Percentiles rank a stretch among this genome's conserved stretches.
Conservation (phyloP, 345 rosid genomes). For the Dipteronia dyeriana region DNA sequence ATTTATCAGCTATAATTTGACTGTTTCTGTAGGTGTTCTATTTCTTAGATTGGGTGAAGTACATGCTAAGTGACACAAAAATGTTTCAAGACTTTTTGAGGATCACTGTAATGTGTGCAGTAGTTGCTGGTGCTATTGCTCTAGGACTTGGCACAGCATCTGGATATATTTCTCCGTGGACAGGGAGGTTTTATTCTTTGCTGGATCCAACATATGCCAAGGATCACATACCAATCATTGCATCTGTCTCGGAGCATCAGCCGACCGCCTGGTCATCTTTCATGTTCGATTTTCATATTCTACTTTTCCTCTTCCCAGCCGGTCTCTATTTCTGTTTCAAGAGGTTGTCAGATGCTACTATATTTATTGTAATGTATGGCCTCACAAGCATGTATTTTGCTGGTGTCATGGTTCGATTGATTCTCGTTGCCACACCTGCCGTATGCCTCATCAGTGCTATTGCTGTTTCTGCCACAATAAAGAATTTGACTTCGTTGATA, state of each 20-base stretch:
- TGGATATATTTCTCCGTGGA: constrained; percentile 99
- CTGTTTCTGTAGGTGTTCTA: constrained; percentile 72
- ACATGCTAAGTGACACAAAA: constrained; percentile 76
- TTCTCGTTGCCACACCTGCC: constrained; percentile 97
- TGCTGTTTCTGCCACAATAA: constrained; percentile 93
- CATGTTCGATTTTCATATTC: constrained; percentile 96
- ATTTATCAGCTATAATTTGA: constrained; percentile 3
- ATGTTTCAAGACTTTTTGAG: constrained; percentile 87
- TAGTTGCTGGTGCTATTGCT: constrained; percentile 70
- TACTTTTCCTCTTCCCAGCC: constrained; percentile 98
- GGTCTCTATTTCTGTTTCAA: constrained; percentile 99
- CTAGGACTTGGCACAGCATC: constrained; percentile 90
- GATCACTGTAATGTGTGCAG: constrained; percentile 75
- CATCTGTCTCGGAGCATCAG: constrained; percentile 99
- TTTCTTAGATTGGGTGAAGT: constrained; percentile 92
- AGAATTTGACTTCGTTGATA: constrained; percentile 70
- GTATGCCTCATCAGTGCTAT: constrained; percentile 95
- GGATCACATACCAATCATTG: constrained; percentile 98
- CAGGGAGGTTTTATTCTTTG: constrained; percentile 94
- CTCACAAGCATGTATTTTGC: constrained; percentile 99
- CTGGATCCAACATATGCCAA: constrained; percentile 98
- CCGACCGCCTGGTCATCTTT: constrained; percentile 99
- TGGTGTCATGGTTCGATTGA: constrained; percentile 99
- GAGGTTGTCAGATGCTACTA: constrained; percentile 89
- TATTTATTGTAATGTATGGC: constrained; percentile 98